These are phyloP conservation scores for Fusarium gaditjirri DNA, from an alignment of 2,329 filamentous ascomycete genomes.

Conservation along the genomic window DNA sequence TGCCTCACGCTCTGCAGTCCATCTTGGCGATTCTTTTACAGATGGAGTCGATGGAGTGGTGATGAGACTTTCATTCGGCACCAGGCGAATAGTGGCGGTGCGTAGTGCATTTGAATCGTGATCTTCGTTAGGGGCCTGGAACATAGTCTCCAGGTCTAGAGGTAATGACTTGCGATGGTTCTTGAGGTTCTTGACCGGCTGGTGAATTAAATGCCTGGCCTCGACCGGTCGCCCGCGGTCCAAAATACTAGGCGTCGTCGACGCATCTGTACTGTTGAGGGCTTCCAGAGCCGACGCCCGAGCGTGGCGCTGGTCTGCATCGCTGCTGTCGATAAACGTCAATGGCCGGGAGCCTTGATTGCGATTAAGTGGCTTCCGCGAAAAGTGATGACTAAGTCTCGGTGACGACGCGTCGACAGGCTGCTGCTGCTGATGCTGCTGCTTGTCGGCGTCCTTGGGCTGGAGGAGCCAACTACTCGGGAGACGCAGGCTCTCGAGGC, in stretches of 20 bases:
- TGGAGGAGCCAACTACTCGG: constrained; percentile 23
- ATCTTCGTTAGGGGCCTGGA: neutral
- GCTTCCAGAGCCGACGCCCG: constrained; percentile 2
- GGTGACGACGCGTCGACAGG: neutral
- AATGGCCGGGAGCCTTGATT: neutral
- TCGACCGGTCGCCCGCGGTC: constrained; percentile 23
- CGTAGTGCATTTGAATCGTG: neutral
- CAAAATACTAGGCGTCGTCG: neutral
- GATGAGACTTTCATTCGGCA: neutral
- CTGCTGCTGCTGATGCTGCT: no score
- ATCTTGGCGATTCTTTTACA: constrained; percentile 1
- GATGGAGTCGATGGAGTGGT: neutral
- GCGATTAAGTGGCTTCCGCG: neutral
- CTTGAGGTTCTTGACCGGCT: constrained; percentile 1
- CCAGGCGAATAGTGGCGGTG: neutral
- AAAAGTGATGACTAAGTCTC: constrained; percentile 3
- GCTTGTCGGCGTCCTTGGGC: neutral
- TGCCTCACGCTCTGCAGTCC: neutral
- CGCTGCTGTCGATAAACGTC: neutral
- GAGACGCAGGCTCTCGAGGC: constrained; percentile 8
- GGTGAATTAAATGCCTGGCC: constrained; percentile 21
- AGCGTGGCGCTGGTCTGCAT: constrained; percentile 1
- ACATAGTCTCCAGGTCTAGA: constrained; percentile 16
- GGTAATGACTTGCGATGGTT: constrained; percentile 21
- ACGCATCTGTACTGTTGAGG: neutral